Evolutionary conservation across 306 rosid genomes (phyloP).

Genomic region (Arachis stenosperma): DNA sequence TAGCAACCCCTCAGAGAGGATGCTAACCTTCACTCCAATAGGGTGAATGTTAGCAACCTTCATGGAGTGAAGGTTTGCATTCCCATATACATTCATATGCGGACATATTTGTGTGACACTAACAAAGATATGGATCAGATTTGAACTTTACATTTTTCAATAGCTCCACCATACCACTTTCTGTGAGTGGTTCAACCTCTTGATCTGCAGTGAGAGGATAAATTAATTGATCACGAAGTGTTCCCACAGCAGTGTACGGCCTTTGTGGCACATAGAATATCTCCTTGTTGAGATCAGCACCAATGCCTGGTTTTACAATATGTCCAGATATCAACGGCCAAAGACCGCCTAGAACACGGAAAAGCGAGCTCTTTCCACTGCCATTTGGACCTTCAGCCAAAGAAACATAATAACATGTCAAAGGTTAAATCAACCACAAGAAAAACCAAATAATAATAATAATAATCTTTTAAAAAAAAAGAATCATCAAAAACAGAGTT

Average conservation of each 20-base stretch:
- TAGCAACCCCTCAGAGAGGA: too few relatives aligned
- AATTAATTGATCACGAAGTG: constrained; percentile 96
- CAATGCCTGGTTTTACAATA: constrained; percentile 96
- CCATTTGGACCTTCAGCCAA: constrained; percentile 96
- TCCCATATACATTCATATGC: too few relatives aligned
- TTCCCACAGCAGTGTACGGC: constrained; percentile 99
- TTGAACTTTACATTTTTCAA: constrained; percentile 68
- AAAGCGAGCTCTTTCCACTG: constrained; percentile 98
- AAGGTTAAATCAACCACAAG: constrained; percentile 60
- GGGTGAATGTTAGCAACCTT: too few relatives aligned
- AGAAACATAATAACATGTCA: constrained; percentile 41
- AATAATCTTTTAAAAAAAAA: background rate
- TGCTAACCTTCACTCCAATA: too few relatives aligned
- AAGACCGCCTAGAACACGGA: constrained; percentile 97
- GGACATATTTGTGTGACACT: constrained; percentile 2
- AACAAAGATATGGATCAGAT: constrained; percentile 34
- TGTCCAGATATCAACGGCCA: constrained; percentile 96
- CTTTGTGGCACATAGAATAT: constrained; percentile 99
- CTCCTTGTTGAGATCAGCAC: constrained; percentile 97
- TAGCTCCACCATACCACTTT: constrained; percentile 80
- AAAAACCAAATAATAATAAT: background rate
- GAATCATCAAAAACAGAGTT: constrained; percentile 18
- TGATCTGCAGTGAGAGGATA: constrained; percentile 83
- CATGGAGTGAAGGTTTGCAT: too few relatives aligned
- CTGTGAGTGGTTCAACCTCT: constrained; percentile 83